Percentiles rank a stretch among this genome's conserved stretches.
Conservation (phyloP, 257 asterid genomes). For the Solanum sejunctum region DNA sequence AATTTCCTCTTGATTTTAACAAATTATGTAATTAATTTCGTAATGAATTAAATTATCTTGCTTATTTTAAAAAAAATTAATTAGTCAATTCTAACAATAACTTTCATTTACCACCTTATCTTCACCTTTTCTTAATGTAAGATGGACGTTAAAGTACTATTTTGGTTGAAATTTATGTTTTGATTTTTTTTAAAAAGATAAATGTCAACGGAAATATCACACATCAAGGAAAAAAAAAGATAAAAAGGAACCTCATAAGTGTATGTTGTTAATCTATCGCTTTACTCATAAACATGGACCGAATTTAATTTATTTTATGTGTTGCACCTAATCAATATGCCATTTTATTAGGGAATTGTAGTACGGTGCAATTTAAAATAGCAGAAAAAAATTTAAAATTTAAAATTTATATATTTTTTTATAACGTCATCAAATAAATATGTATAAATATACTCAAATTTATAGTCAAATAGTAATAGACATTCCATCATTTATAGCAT, state of each 20-base stretch:
- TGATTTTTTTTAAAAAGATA: neutral
- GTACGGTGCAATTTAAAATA: too few relatives aligned
- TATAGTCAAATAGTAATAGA: too few relatives aligned
- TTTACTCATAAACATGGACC: neutral
- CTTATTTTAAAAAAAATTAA: neutral
- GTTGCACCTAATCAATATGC: neutral
- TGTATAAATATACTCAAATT: too few relatives aligned
- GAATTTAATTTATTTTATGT: neutral
- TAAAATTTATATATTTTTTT: too few relatives aligned
- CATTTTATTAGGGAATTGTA: neutral
- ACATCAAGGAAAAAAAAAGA: neutral
- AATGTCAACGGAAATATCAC: neutral
- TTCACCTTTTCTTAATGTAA: neutral
- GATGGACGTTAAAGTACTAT: neutral
- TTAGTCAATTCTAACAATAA: neutral
- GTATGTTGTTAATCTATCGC: neutral
- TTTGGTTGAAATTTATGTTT: neutral
- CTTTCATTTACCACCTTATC: neutral
- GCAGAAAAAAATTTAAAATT: too few relatives aligned
- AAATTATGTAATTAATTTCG: neutral
- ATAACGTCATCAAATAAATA: too few relatives aligned
- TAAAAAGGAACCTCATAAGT: neutral
- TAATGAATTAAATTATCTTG: neutral
- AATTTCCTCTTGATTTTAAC: neutral
- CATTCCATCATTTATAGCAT: too few relatives aligned